A percentile compares a stretch with the other conserved stretches of the same genome.
phyloP scores from a whole-genome alignment of 345 rosid genomes.

The Rhodamnia rubescens region DNA sequence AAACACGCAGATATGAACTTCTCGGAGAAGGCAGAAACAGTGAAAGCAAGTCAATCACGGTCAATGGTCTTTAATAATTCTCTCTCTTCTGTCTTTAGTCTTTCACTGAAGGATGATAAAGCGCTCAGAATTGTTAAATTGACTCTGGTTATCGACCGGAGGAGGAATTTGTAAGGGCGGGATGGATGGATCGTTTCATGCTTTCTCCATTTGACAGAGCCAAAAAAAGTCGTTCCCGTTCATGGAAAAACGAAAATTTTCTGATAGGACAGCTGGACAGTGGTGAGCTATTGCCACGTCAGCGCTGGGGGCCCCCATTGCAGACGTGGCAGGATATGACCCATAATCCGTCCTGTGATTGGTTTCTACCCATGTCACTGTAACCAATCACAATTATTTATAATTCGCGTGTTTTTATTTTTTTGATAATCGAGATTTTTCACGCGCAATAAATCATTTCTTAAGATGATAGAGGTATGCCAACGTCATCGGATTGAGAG shows the following conservation, averaged over 20 bases:
- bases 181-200: not conserved
- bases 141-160: not conserved
- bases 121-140: not conserved
- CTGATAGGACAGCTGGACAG: not conserved
- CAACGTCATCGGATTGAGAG: too few species aligned
- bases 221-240: not conserved
- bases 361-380: too few species aligned
- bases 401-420: accelerated
- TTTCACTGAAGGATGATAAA: not conserved
- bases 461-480: too few species aligned
- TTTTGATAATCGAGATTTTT: too few species aligned
- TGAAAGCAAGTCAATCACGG: not conserved
- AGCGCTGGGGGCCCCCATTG: not conserved
- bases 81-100: not conserved
- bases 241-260: not conserved
- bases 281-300: not conserved
- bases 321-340: not conserved
- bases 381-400: not conserved
- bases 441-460: too few species aligned
- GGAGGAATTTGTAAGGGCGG: not conserved
- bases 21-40: not conserved
- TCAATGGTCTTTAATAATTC: not conserved
- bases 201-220: not conserved
- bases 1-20: not conserved
- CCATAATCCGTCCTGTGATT: too few species aligned